These are phyloP conservation scores for Aspergillus diversus DNA, from an alignment of 495 filamentous ascomycete species.

Conservation along the genomic window DNA sequence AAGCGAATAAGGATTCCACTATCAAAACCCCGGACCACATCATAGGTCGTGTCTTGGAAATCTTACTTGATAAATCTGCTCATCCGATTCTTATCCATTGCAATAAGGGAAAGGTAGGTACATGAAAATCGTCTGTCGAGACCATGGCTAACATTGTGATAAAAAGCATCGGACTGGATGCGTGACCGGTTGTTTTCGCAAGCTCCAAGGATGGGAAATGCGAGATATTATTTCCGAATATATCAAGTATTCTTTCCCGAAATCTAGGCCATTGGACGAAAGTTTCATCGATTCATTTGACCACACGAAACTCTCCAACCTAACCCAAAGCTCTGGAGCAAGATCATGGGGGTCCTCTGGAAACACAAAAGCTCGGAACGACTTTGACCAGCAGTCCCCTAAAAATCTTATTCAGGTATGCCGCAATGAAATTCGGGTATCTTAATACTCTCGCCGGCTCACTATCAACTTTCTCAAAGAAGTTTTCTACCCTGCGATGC, in stretches of 20 bases:
- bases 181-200: constrained; percentile 72
- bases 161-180: constrained; percentile 82
- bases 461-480: background rate
- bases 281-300: constrained; percentile 57
- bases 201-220: constrained; percentile 61
- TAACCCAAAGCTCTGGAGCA: constrained; percentile 21
- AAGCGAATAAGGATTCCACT: constrained; percentile 70
- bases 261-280: constrained; percentile 58
- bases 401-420: constrained; percentile 10
- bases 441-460: background rate
- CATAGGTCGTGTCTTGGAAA: constrained; percentile 64
- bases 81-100: constrained; percentile 83
- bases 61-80: constrained; percentile 67
- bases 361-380: constrained; percentile 6
- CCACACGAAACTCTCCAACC: constrained; percentile 16
- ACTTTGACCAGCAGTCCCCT: constrained; percentile 9
- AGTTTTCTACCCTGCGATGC: background rate
- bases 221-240: constrained; percentile 68
- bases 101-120: constrained; percentile 79
- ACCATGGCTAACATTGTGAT: background rate
- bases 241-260: constrained; percentile 64
- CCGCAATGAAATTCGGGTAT: constrained; percentile 16
- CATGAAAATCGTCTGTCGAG: no score
- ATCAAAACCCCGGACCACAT: constrained; percentile 56
- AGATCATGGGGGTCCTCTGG: constrained; percentile 19